Evolutionary conservation across 2,329 filamentous ascomycete species (phyloP).

Genomic region (Neofusicoccum sp.): DNA sequence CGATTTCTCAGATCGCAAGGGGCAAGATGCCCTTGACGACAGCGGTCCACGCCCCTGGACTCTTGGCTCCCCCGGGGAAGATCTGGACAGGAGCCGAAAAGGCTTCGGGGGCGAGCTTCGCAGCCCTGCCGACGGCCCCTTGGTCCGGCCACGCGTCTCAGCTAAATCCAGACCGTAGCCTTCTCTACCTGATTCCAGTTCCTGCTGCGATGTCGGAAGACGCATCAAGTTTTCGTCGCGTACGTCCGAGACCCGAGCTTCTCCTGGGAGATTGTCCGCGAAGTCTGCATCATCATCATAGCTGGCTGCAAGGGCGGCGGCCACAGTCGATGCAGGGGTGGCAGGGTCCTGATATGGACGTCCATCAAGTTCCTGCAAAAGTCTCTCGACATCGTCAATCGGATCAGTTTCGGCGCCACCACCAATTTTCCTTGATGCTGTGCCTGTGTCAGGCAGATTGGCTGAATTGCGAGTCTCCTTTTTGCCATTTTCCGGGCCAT

Average conservation of each 20-base stretch:
- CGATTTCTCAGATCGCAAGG: neutral
- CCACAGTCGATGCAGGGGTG: neutral
- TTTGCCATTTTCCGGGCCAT: neutral
- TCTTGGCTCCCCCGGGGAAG: neutral
- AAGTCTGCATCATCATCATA: neutral
- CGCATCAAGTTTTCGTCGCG: neutral
- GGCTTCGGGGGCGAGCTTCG: neutral
- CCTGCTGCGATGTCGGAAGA: neutral
- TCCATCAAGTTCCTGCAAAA: slow-evolving; percentile 11
- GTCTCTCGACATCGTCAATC: slow-evolving; percentile 2
- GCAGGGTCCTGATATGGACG: neutral
- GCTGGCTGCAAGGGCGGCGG: neutral
- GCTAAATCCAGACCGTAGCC: neutral
- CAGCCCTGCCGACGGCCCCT: neutral
- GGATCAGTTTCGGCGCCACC: neutral
- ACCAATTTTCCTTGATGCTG: neutral
- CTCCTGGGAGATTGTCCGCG: neutral
- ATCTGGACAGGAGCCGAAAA: neutral
- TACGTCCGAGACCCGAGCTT: neutral
- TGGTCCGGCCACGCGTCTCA: slow-evolving; percentile 6
- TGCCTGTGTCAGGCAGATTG: slow-evolving; percentile 4
- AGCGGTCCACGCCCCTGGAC: neutral
- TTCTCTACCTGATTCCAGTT: slow-evolving; percentile 6
- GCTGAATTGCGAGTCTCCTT: neutral
- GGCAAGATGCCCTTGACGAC: neutral